phyloP scores from a whole-genome alignment of 768 basidiomycete genomes.

The Mrakia blollopis region DNA sequence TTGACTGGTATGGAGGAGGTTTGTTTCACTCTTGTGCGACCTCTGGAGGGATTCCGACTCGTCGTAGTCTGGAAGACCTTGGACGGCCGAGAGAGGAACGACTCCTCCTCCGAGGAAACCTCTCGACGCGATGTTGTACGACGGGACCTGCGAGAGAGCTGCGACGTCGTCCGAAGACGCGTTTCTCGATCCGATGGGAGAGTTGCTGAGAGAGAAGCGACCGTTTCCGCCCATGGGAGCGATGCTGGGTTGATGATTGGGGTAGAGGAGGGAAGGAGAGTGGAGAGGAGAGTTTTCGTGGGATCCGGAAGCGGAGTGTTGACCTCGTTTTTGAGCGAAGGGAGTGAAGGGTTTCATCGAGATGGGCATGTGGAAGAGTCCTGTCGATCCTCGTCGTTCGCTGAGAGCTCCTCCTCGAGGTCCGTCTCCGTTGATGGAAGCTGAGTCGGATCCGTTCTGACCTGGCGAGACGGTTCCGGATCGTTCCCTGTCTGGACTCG shows the following conservation, averaged over 20 bases:
- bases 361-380: slow-evolving; percentile 40
- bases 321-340: slow-evolving; percentile 34
- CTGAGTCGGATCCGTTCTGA: slow-evolving; percentile 13
- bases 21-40: slow-evolving; percentile 21
- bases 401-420: slow-evolving; percentile 44
- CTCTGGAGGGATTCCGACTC: slow-evolving; percentile 51
- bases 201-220: slow-evolving; percentile 6
- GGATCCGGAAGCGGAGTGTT: slow-evolving; percentile 27
- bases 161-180: slow-evolving; percentile 37
- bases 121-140: slow-evolving; percentile 74
- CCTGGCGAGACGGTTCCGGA: slow-evolving; percentile 15
- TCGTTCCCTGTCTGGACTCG: slow-evolving; percentile 56
- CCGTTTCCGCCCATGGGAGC: background rate
- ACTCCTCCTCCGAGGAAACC: slow-evolving; percentile 86
- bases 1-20: slow-evolving; percentile 17
- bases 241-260: slow-evolving; percentile 8
- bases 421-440: background rate
- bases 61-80: slow-evolving; percentile 80
- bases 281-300: slow-evolving; percentile 26
- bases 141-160: slow-evolving; percentile 69
- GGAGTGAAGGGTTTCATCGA: slow-evolving; percentile 35
- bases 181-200: slow-evolving; percentile 30
- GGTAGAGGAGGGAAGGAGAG: slow-evolving; percentile 31
- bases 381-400: slow-evolving; percentile 35
- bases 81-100: slow-evolving; percentile 70